Conservation (phyloP, 2,329 filamentous ascomycete species). For the Xylaria sp. region DNA sequence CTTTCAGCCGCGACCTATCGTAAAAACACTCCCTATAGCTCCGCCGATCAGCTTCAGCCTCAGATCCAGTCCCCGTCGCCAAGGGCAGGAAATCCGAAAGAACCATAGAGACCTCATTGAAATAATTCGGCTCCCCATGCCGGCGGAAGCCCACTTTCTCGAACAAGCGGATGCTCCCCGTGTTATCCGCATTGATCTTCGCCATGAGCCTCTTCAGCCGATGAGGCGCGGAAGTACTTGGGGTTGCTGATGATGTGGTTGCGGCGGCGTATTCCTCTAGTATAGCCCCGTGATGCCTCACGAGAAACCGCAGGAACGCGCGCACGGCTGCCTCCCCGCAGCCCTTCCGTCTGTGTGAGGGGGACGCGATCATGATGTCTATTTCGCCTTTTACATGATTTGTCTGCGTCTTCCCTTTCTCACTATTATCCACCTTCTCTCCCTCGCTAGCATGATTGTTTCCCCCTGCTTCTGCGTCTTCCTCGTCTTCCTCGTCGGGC, state of each 20-base stretch:
- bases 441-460: slow-evolving; percentile 35
- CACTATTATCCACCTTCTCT: slow-evolving; percentile 41
- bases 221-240: too few species aligned
- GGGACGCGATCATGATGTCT: slow-evolving; percentile 51
- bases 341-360: slow-evolving; percentile 41
- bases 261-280: slow-evolving; percentile 63
- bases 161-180: slow-evolving; percentile 64
- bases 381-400: slow-evolving; percentile 49
- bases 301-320: slow-evolving; percentile 76
- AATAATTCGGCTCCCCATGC: slow-evolving; percentile 67
- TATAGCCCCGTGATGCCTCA: slow-evolving; percentile 63
- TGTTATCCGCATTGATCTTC: slow-evolving; percentile 69
- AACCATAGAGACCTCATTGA: slow-evolving; percentile 68
- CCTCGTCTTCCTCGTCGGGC: slow-evolving; percentile 63
- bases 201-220: slow-evolving; percentile 64
- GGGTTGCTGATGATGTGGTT: neutral
- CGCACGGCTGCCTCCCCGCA: slow-evolving; percentile 62
- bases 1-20: slow-evolving; percentile 38
- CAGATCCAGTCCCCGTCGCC: slow-evolving; percentile 3
- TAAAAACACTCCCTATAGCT: slow-evolving; percentile 33
- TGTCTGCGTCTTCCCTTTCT: slow-evolving; percentile 36
- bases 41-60: neutral
- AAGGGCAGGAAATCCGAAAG: slow-evolving; percentile 48
- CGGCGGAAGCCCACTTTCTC: slow-evolving; percentile 63
- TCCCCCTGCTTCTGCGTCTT: slow-evolving; percentile 39